Evolutionary conservation across 2,329 filamentous ascomycete genomes (phyloP).

Genomic region (Botrytis aclada): DNA sequence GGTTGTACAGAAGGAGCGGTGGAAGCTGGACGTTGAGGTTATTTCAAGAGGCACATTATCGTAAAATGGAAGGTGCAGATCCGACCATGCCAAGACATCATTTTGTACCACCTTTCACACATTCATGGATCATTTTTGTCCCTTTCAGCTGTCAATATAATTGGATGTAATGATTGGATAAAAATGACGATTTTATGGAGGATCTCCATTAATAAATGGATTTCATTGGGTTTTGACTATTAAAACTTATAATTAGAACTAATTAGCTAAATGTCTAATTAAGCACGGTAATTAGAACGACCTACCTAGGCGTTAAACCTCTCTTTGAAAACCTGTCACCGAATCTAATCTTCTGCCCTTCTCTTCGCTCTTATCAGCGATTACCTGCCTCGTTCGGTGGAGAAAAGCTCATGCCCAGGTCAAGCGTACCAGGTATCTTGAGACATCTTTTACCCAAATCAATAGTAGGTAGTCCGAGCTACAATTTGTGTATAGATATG

Average conservation of each 20-base stretch:
- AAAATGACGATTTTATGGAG: not conserved
- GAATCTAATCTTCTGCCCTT: not conserved
- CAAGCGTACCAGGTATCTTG: not conserved
- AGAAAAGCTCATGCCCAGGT: not conserved
- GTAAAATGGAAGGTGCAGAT: slow-evolving; percentile 1
- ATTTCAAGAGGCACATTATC: not conserved
- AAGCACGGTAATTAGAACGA: not conserved
- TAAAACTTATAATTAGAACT: not conserved
- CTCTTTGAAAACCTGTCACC: not conserved
- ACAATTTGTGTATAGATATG: not conserved
- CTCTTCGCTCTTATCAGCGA: not conserved
- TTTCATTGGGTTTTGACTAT: not conserved
- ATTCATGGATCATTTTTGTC: not conserved
- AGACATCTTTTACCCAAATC: slow-evolving; percentile 8
- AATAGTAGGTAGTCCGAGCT: not conserved
- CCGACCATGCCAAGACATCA: not conserved
- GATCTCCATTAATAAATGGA: not conserved
- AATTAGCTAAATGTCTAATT: too few relatives aligned
- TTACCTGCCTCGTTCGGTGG: too few relatives aligned
- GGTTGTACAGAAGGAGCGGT: slow-evolving; percentile 11
- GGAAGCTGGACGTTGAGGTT: slow-evolving; percentile 14
- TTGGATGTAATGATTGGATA: not conserved
- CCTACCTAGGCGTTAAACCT: not conserved
- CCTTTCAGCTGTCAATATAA: slow-evolving; percentile 1
- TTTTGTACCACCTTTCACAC: not conserved